Evolutionary conservation across 352 stramenopile genomes (phyloP).

Genomic region (Globisporangium orthogonon): DNA sequence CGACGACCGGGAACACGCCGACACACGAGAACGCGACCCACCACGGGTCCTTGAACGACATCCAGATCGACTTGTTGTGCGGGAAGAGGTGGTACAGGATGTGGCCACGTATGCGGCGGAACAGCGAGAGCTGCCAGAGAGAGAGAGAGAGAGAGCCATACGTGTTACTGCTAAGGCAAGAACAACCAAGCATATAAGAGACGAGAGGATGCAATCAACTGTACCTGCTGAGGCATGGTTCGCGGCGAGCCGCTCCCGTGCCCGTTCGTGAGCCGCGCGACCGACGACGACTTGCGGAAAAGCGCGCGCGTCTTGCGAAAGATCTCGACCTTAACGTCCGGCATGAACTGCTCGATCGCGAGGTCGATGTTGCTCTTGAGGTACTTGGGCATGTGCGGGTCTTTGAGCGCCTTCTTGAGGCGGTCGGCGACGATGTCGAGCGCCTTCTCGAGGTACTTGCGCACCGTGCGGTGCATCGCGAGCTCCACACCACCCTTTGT

Average conservation of each 20-base stretch:
- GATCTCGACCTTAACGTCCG: conserved; percentile 86
- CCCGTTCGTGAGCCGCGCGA: conserved; percentile 4
- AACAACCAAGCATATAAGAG: no score
- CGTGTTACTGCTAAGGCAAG: neutral
- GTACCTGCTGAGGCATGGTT: neutral
- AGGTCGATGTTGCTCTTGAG: conserved; percentile 82
- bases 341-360: conserved; percentile 83
- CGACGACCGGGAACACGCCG: conserved; percentile 77
- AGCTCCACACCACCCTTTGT: conserved; percentile 80
- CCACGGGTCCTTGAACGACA: conserved; percentile 74
- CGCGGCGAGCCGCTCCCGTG: neutral
- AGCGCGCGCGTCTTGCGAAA: conserved; percentile 78
- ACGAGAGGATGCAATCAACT: neutral
- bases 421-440: conserved; percentile 71
- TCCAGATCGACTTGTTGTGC: conserved; percentile 86
- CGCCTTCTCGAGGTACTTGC: conserved; percentile 70
- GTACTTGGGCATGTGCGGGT: conserved; percentile 80
- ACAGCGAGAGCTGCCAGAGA: conserved; percentile 22
- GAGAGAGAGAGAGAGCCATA: neutral
- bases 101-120: conserved; percentile 49
- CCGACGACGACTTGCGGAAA: conserved; percentile 32
- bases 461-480: conserved; percentile 72
- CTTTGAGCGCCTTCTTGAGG: conserved; percentile 72
- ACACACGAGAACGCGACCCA: conserved; percentile 75
- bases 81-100: conserved; percentile 88